Evolutionary conservation across 495 filamentous ascomycete genomes (phyloP).

Genomic region (Niebla homalea): DNA sequence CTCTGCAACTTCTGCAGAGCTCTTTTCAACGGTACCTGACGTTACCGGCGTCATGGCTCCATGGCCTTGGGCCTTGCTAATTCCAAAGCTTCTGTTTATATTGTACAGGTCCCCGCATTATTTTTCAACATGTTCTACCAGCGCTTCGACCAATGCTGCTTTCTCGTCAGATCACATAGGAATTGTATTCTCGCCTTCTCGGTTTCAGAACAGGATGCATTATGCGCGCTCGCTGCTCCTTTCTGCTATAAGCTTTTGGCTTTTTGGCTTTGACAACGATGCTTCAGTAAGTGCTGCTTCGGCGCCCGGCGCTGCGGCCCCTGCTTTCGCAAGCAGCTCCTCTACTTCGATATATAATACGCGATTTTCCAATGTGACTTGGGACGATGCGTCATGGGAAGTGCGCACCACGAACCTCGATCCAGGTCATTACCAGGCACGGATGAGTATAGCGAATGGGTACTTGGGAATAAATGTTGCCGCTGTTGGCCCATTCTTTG

Average conservation of each 20-base stretch:
- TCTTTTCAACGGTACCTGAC: not conserved
- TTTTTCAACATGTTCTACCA: slow-evolving; percentile 2
- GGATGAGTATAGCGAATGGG: slow-evolving; percentile 51
- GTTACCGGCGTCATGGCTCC: slow-evolving; percentile 5
- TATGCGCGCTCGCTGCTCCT: slow-evolving; percentile 7
- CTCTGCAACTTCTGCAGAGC: not conserved
- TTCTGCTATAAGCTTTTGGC: slow-evolving; percentile 4
- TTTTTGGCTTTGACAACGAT: slow-evolving; percentile 4
- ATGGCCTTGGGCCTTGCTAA: not conserved
- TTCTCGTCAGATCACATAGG: not conserved
- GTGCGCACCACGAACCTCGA: slow-evolving; percentile 41
- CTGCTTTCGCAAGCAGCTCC: not conserved
- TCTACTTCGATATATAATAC: slow-evolving; percentile 28
- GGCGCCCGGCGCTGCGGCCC: not conserved
- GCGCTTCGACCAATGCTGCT: not conserved
- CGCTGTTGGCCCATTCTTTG: slow-evolving; percentile 56
- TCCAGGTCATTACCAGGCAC: slow-evolving; percentile 49
- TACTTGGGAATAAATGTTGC: slow-evolving; percentile 50
- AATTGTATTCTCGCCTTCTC: not conserved
- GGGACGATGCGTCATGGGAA: slow-evolving; percentile 52
- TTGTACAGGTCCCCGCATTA: slow-evolving; percentile 7
- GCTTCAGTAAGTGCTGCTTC: slow-evolving; percentile 6
- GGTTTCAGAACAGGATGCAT: slow-evolving; percentile 6
- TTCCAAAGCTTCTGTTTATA: slow-evolving; percentile 3
- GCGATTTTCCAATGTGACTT: slow-evolving; percentile 38